A percentile compares a stretch with the other conserved stretches of the same genome.
Evolutionary conservation across 331 rosid species (phyloP).

Genomic region (Malus hybrid): DNA sequence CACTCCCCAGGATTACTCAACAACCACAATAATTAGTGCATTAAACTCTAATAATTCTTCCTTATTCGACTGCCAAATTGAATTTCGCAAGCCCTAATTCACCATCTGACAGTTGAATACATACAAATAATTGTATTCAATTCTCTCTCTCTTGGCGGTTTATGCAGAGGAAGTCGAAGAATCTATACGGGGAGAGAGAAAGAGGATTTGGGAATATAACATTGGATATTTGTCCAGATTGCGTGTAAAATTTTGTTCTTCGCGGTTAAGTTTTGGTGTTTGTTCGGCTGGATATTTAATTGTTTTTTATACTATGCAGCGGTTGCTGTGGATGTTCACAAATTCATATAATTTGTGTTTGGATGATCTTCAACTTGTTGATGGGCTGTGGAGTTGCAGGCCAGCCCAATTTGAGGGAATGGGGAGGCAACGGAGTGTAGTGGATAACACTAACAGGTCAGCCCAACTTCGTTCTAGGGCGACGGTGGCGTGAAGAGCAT

Average conservation of each 20-base stretch:
- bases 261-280: not conserved
- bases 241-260: not conserved
- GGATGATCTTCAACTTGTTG: not conserved
- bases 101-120: not conserved
- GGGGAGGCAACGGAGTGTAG: not conserved
- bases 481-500: too few species aligned
- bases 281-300: not conserved
- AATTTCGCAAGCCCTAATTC: not conserved
- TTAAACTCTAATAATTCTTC: not conserved
- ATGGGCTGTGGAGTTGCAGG: not conserved
- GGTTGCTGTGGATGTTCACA: not conserved
- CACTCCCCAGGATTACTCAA: conserved; percentile 59
- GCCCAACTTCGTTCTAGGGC: not conserved
- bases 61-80: not conserved
- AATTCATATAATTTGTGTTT: not conserved
- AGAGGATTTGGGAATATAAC: not conserved
- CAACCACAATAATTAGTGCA: not conserved
- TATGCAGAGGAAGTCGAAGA: not conserved
- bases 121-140: not conserved
- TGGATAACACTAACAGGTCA: not conserved
- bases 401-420: not conserved
- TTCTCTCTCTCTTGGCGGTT: not conserved
- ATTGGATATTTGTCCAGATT: not conserved
- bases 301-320: not conserved
- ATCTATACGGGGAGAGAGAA: not conserved